phyloP scores from a whole-genome alignment of 352 stramenopile genomes.

The Phytophthora foliorum region DNA sequence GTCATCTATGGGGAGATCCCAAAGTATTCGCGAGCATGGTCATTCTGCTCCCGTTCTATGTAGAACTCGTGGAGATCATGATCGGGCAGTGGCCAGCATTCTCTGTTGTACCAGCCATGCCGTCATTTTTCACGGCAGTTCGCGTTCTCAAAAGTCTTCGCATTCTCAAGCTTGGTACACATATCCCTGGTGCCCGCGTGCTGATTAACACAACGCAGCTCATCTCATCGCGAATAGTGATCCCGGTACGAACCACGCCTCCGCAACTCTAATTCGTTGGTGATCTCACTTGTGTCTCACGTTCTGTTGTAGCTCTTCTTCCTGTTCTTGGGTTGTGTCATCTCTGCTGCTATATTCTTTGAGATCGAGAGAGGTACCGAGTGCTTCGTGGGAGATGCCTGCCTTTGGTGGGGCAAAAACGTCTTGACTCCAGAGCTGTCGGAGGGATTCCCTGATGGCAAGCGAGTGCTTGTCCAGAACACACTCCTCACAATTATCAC shows the following conservation, averaged over 20 bases:
- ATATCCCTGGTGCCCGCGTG: slow-evolving; percentile 52
- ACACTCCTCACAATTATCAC: slow-evolving; percentile 38
- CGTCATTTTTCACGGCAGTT: slow-evolving; percentile 55
- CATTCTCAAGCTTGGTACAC: slow-evolving; percentile 54
- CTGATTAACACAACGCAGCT: slow-evolving; percentile 47
- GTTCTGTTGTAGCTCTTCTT: slow-evolving; percentile 54
- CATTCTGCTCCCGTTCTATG: slow-evolving; percentile 51
- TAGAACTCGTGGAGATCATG: slow-evolving; percentile 37
- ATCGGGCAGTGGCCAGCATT: slow-evolving; percentile 37
- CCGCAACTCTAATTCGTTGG: background rate
- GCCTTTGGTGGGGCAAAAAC: slow-evolving; percentile 52
- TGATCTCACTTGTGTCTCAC: background rate
- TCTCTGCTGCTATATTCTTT: slow-evolving; percentile 55
- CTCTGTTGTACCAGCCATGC: slow-evolving; percentile 47
- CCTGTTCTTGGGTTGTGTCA: slow-evolving; percentile 53
- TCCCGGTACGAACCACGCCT: slow-evolving; percentile 44
- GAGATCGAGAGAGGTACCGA: slow-evolving; percentile 57
- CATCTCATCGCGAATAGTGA: slow-evolving; percentile 41
- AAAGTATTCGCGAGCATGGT: slow-evolving; percentile 31
- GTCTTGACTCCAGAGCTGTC: slow-evolving; percentile 49
- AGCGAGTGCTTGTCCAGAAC: slow-evolving; percentile 56
- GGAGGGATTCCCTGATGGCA: slow-evolving; percentile 33
- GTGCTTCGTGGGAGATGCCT: slow-evolving; percentile 45
- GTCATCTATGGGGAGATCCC: slow-evolving; percentile 39
- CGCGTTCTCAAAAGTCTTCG: slow-evolving; percentile 56